phyloP scores from a whole-genome alignment of 352 stramenopile genomes.

The Aphanomyces euteiches region DNA sequence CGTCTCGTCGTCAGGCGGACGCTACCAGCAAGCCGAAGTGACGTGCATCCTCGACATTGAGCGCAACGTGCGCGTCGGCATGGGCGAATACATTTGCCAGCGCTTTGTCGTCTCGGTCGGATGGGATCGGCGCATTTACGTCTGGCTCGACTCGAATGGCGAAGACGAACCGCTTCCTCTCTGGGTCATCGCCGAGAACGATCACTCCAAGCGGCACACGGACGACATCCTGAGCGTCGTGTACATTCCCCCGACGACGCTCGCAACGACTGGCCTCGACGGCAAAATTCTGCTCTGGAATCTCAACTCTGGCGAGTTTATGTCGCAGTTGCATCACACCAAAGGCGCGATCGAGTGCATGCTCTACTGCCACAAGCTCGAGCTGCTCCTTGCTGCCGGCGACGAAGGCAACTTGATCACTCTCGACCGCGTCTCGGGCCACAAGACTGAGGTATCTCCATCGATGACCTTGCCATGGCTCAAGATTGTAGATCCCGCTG shows the following conservation, averaged over 20 bases:
- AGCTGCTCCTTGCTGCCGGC: constrained; percentile 63
- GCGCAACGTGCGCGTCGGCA: constrained; percentile 68
- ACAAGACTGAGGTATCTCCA: constrained; percentile 10
- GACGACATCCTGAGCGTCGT: constrained; percentile 71
- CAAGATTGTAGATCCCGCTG: neutral
- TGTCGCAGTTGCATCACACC: constrained; percentile 61
- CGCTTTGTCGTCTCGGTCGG: constrained; percentile 73
- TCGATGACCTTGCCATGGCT: constrained; percentile 41
- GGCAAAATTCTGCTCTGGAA: constrained; percentile 69
- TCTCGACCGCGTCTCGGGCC: constrained; percentile 46
- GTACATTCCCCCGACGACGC: constrained; percentile 68
- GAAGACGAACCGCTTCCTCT: constrained; percentile 61
- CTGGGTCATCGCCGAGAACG: constrained; percentile 42
- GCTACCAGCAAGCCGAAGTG: constrained; percentile 68
- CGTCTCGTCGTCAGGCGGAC: constrained; percentile 33
- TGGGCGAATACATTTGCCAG: constrained; percentile 80
- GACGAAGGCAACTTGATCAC: constrained; percentile 60
- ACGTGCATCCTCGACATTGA: constrained; percentile 83
- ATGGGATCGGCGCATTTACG: constrained; percentile 76
- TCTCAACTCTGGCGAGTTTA: constrained; percentile 70
- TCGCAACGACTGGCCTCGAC: constrained; percentile 62
- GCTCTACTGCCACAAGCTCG: constrained; percentile 63
- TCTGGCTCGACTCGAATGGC: constrained; percentile 85
- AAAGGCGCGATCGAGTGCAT: constrained; percentile 61
- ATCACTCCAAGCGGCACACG: constrained; percentile 44